Evolutionary conservation across 805 yeast genomes (phyloP).

Genomic region (Saccharomycopsis selenospora): DNA sequence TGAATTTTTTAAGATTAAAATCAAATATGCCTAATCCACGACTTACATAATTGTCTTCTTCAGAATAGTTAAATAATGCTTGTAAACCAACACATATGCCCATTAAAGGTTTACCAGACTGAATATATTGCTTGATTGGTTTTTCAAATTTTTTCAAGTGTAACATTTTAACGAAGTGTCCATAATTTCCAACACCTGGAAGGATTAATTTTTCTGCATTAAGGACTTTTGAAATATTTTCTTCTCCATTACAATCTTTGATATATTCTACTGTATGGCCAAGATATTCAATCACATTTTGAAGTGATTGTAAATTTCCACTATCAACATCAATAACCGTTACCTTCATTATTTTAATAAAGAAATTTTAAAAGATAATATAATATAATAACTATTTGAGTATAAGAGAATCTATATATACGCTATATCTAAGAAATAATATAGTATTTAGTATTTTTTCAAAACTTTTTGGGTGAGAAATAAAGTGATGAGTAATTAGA

Average conservation of each 20-base stretch:
- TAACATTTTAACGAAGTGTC: slow-evolving; percentile 79
- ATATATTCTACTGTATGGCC: slow-evolving; percentile 67
- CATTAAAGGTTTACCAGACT: slow-evolving; percentile 81
- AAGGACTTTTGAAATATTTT: slow-evolving; percentile 43
- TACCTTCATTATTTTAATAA: neutral
- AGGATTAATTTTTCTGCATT: slow-evolving; percentile 56
- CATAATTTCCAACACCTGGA: slow-evolving; percentile 98
- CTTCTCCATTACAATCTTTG: slow-evolving; percentile 31
- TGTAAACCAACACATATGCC: slow-evolving; percentile 98
- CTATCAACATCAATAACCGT: slow-evolving; percentile 86
- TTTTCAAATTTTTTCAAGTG: slow-evolving; percentile 51
- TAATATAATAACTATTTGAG: too few species aligned
- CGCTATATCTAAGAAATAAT: too few species aligned
- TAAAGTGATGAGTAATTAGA: too few species aligned
- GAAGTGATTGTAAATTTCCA: slow-evolving; percentile 85
- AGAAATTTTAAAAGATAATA: too few species aligned
- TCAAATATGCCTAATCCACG: slow-evolving; percentile 56
- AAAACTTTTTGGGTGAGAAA: too few species aligned
- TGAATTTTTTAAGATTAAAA: slow-evolving; percentile 52
- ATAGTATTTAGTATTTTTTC: too few species aligned
- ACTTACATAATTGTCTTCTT: slow-evolving; percentile 41
- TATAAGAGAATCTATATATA: too few species aligned
- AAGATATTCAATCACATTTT: slow-evolving; percentile 73
- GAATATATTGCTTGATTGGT: slow-evolving; percentile 61
- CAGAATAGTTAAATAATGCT: slow-evolving; percentile 67